Percentiles rank a stretch among this genome's conserved stretches.
Evolutionary conservation across 2,329 filamentous ascomycete species (phyloP).

Genomic region (Trichothecium roseum): DNA sequence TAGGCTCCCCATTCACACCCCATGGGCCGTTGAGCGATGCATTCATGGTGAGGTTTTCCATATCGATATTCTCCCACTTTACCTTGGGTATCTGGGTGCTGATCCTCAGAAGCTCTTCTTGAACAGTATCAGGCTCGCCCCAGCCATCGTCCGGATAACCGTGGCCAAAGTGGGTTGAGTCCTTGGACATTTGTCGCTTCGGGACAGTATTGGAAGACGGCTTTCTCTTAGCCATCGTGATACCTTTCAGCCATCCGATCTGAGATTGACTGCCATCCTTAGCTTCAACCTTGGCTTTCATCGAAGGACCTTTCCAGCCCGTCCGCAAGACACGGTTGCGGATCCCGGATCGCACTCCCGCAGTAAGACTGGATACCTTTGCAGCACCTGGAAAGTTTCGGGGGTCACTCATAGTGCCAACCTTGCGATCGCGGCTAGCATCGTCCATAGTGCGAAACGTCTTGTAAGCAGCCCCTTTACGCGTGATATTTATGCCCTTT

Average conservation of each 20-base stretch:
- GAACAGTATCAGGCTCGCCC: conserved; percentile 51
- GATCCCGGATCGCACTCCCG: conserved; percentile 27
- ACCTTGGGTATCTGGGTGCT: conserved; percentile 53
- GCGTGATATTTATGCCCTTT: conserved; percentile 60
- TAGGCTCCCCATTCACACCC: conserved; percentile 44
- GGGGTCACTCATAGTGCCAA: conserved; percentile 49
- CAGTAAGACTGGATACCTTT: conserved; percentile 31
- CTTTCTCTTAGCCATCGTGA: conserved; percentile 51
- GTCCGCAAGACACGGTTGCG: conserved; percentile 12
- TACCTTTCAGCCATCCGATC: conserved; percentile 61
- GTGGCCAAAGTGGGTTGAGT: conserved; percentile 39
- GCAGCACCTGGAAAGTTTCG: conserved; percentile 3
- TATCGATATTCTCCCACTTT: conserved; percentile 53
- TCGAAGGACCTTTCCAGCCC: conserved; percentile 45
- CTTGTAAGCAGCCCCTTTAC: conserved; percentile 76
- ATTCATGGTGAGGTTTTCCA: conserved; percentile 47
- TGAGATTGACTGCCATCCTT: conserved; percentile 42
- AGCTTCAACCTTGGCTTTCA: conserved; percentile 42
- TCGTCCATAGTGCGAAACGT: conserved; percentile 70
- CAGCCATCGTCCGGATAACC: conserved; percentile 45
- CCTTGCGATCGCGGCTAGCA: conserved; percentile 45
- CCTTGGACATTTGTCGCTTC: conserved; percentile 38
- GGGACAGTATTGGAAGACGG: conserved; percentile 18
- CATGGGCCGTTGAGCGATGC: conserved; percentile 57
- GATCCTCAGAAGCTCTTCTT: conserved; percentile 55